Percentiles rank a stretch among this genome's conserved stretches.
phyloP scores from a whole-genome alignment of 2,329 filamentous ascomycete genomes.

The Emergomyces orientalis region DNA sequence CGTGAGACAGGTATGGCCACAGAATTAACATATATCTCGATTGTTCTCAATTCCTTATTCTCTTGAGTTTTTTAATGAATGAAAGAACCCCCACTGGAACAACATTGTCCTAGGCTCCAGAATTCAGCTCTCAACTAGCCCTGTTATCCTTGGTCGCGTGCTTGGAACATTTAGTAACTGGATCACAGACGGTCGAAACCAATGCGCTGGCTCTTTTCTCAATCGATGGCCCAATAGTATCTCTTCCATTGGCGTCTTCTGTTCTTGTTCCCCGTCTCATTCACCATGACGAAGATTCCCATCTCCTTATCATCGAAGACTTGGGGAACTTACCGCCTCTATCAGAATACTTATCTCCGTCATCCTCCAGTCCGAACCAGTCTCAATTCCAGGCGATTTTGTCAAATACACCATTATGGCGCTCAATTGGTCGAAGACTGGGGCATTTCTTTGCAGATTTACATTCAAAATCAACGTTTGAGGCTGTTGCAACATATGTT shows the following conservation, averaged over 20 bases:
- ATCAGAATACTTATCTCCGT: constrained; percentile 6
- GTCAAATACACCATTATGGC: not conserved
- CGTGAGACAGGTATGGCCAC: constrained; percentile 7
- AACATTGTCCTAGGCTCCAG: not conserved
- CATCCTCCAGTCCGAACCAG: not conserved
- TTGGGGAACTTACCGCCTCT: constrained; percentile 6
- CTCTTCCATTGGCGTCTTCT: not conserved
- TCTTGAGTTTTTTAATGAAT: no score
- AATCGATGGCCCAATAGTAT: not conserved
- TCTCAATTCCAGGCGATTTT: not conserved
- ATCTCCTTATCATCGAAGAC: constrained; percentile 11
- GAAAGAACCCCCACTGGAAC: no score
- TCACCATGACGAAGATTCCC: constrained; percentile 6
- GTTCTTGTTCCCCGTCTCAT: constrained; percentile 3
- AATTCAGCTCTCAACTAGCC: not conserved
- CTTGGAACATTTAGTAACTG: not conserved
- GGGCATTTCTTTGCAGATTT: constrained; percentile 10
- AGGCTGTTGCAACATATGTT: constrained; percentile 1
- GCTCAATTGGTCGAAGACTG: not conserved
- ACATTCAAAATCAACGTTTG: constrained; percentile 7
- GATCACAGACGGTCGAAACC: constrained; percentile 8
- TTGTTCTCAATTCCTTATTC: no score
- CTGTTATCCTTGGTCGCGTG: not conserved
- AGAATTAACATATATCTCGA: not conserved
- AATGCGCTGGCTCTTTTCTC: constrained; percentile 8